Percentiles rank a stretch among this genome's conserved stretches.
These are phyloP conservation scores for Vitis amurensis DNA, from an alignment of 164 flowering plant genomes.

Conservation along the genomic window DNA sequence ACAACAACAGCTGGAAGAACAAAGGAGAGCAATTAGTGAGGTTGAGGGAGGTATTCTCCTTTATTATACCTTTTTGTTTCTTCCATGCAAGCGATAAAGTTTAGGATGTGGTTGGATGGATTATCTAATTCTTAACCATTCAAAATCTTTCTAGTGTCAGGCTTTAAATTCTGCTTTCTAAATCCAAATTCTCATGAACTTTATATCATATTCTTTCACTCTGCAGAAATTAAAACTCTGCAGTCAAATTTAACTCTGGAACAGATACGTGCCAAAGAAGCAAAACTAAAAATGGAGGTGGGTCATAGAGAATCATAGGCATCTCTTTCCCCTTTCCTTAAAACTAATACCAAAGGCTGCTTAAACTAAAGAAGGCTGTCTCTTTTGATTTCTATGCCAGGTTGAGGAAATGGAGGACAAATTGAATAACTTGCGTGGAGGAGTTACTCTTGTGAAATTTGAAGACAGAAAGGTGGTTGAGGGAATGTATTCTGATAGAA, in stretches of 20 bases:
- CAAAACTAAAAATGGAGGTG: slow-evolving; percentile 61
- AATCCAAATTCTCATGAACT: background rate
- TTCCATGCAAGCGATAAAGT: background rate
- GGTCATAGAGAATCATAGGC: background rate
- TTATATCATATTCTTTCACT: slow-evolving; percentile 8
- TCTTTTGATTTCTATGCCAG: slow-evolving; percentile 22
- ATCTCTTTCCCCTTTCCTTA: no score
- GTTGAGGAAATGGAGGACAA: slow-evolving; percentile 57
- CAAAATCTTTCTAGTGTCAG: background rate
- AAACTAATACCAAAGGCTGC: background rate
- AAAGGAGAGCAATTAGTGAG: slow-evolving; percentile 55
- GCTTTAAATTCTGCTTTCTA: background rate
- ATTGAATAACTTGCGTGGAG: slow-evolving; percentile 52
- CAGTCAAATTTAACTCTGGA: slow-evolving; percentile 87
- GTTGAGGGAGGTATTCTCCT: slow-evolving; percentile 71
- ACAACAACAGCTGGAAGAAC: slow-evolving; percentile 62
- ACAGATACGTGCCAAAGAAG: slow-evolving; percentile 60
- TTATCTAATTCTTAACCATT: background rate
- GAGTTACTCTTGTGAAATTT: slow-evolving; percentile 61
- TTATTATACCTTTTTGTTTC: background rate
- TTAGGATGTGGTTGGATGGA: background rate
- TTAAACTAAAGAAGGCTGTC: background rate
- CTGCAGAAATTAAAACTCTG: slow-evolving; percentile 72
- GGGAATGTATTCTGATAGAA: slow-evolving; percentile 30
- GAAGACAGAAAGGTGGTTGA: slow-evolving; percentile 54